A percentile compares a stretch with the other conserved stretches of the same genome.
Evolutionary conservation across 1,284 basidiomycete species (phyloP).

Genomic region (Pyrrhoderma lamaoense): DNA sequence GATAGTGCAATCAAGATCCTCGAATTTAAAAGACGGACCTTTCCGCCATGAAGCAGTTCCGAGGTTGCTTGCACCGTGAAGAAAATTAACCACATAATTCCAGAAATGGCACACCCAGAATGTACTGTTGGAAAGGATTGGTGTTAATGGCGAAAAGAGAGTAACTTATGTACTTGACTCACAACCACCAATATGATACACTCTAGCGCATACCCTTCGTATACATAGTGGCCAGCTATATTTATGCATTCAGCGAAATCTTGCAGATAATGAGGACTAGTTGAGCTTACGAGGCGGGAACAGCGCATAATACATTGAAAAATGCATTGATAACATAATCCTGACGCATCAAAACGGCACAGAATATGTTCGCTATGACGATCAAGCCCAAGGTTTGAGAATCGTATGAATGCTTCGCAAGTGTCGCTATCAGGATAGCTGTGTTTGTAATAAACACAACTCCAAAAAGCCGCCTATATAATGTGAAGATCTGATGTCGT

Average conservation of each 20-base stretch:
- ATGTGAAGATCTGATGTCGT: conserved; percentile 45
- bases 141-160: neutral
- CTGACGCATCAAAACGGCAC: conserved; percentile 53
- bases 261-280: neutral
- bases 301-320: conserved; percentile 44
- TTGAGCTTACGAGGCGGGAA: conserved; percentile 38
- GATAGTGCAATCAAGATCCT: neutral
- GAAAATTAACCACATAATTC: conserved; percentile 44
- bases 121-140: conserved; percentile 33
- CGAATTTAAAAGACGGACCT: conserved; percentile 27
- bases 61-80: conserved; percentile 48
- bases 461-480: conserved; percentile 52
- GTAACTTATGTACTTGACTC: conserved; percentile 14
- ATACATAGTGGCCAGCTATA: conserved; percentile 47
- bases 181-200: conserved; percentile 51
- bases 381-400: conserved; percentile 41
- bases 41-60: conserved; percentile 35
- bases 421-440: conserved; percentile 41
- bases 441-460: conserved; percentile 49
- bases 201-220: conserved; percentile 43
- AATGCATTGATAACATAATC: conserved; percentile 53
- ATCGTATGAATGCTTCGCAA: conserved; percentile 34
- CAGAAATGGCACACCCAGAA: conserved; percentile 49
- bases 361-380: conserved; percentile 46
- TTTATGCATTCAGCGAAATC: conserved; percentile 4